A percentile compares a stretch with the other conserved stretches of the same genome.
These are phyloP conservation scores for Juncus inflexus DNA, from an alignment of 176 grass and related monocot species.

Conservation along the genomic window DNA sequence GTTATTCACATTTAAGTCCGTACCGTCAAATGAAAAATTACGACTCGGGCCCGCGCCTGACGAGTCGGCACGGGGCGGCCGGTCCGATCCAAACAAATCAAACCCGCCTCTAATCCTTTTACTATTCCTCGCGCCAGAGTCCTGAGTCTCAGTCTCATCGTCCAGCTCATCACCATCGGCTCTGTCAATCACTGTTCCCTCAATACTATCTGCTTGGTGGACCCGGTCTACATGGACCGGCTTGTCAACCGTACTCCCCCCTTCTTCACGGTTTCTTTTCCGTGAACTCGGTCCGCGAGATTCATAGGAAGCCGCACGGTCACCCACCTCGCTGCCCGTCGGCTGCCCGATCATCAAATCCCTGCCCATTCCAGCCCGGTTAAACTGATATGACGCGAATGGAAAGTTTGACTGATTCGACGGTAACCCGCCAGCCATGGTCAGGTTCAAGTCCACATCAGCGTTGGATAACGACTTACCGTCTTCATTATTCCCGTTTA, in stretches of 20 bases:
- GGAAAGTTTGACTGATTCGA: constrained; percentile 47
- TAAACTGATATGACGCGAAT: constrained; percentile 37
- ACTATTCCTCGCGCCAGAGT: constrained; percentile 52
- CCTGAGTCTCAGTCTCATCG: constrained; percentile 43
- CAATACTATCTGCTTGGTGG: constrained; percentile 81
- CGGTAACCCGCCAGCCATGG: constrained; percentile 78
- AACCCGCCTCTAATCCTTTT: constrained; percentile 59
- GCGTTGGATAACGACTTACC: constrained; percentile 65
- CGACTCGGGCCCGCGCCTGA: constrained; percentile 89
- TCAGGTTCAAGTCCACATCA: constrained; percentile 85
- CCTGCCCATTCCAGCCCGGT: constrained; percentile 69
- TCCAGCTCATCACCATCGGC: constrained; percentile 90
- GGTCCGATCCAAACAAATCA: constrained; percentile 54
- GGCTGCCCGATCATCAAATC: constrained; percentile 97
- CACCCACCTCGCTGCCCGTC: constrained; percentile 96
- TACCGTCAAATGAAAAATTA: constrained; percentile 63
- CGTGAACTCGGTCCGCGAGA: constrained; percentile 84
- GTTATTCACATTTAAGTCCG: constrained; percentile 46
- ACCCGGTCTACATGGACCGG: constrained; percentile 59
- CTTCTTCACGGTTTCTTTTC: constrained; percentile 91
- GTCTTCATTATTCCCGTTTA: constrained; percentile 65
- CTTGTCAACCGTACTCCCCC: constrained; percentile 95
- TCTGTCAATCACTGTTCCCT: constrained; percentile 82
- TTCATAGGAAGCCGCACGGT: constrained; percentile 83
- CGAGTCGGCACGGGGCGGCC: constrained; percentile 45